Conservation (phyloP, 2,329 filamentous ascomycete genomes). For the Fusarium tjaetaba region DNA sequence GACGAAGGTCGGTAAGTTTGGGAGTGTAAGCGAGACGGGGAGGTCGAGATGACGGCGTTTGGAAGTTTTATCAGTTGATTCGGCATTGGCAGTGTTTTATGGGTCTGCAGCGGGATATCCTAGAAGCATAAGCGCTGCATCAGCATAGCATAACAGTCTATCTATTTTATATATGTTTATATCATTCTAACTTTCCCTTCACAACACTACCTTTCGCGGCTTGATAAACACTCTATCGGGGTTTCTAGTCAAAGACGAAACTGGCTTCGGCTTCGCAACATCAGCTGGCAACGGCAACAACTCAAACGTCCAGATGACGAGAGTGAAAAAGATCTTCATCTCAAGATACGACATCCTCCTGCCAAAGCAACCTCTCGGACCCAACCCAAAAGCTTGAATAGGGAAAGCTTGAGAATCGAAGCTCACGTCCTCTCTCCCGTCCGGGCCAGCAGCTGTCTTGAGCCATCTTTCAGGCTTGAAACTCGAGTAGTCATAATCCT, state of each 20-base stretch:
- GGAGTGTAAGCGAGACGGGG: background rate
- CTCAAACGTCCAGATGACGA: conserved; percentile 46
- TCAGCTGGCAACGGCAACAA: background rate
- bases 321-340: conserved; percentile 41
- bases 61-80: fast-evolving
- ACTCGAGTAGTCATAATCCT: background rate
- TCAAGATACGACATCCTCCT: conserved; percentile 44
- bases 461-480: conserved; percentile 33
- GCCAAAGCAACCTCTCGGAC: conserved; percentile 51
- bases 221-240: conserved; percentile 9
- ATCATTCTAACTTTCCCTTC: background rate
- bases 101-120: fast-evolving
- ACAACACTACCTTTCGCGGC: background rate
- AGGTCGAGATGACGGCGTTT: background rate
- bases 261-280: background rate
- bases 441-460: background rate
- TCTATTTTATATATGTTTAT: background rate
- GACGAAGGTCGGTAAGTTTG: fast-evolving
- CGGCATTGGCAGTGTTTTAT: fast-evolving
- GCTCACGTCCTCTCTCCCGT: background rate
- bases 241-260: background rate
- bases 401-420: conserved; percentile 48
- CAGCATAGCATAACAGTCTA: background rate
- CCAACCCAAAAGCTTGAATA: conserved; percentile 48
- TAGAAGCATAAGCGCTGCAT: background rate